phyloP scores from a whole-genome alignment of 2,329 filamentous ascomycete species.

The Aureobasidium namibiae region DNA sequence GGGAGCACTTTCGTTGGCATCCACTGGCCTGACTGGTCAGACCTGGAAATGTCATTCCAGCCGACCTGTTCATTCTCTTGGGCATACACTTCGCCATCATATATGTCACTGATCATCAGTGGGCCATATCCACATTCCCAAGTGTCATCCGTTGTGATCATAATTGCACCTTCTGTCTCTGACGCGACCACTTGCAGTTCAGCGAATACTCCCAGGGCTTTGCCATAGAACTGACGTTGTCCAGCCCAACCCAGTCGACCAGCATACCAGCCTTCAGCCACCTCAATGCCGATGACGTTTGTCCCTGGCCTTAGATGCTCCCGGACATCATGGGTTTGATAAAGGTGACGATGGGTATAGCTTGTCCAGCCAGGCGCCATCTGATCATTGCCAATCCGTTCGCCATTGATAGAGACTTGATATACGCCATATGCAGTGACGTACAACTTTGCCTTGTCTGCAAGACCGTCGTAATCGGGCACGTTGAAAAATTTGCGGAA shows the following conservation, averaged over 20 bases:
- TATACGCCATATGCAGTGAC: constrained; percentile 42
- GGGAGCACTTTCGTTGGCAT: constrained; percentile 25
- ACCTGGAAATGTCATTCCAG: constrained; percentile 15
- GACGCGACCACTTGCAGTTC: constrained; percentile 30
- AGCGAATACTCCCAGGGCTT: constrained; percentile 32
- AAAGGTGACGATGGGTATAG: constrained; percentile 43
- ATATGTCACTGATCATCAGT: constrained; percentile 36
- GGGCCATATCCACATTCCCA: constrained; percentile 32
- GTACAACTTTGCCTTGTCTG: constrained; percentile 35
- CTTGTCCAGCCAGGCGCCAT: constrained; percentile 47
- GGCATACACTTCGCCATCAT: constrained; percentile 48
- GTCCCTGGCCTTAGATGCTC: constrained; percentile 26
- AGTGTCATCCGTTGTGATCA: constrained; percentile 29
- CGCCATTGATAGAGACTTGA: constrained; percentile 41
- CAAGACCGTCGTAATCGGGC: neutral
- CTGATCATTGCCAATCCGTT: constrained; percentile 23
- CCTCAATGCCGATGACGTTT: constrained; percentile 36
- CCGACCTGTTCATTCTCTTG: constrained; percentile 24
- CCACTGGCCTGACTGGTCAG: constrained; percentile 23
- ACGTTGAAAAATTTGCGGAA: constrained; percentile 31
- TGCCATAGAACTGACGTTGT: constrained; percentile 32
- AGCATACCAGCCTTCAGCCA: constrained; percentile 45
- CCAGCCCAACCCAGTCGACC: constrained; percentile 31
- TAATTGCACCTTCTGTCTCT: constrained; percentile 25
- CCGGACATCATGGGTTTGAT: constrained; percentile 47